Percentiles rank a stretch among this genome's conserved stretches.
phyloP scores from a whole-genome alignment of 1,284 basidiomycete genomes.

The Ceratobasidium sp. region DNA sequence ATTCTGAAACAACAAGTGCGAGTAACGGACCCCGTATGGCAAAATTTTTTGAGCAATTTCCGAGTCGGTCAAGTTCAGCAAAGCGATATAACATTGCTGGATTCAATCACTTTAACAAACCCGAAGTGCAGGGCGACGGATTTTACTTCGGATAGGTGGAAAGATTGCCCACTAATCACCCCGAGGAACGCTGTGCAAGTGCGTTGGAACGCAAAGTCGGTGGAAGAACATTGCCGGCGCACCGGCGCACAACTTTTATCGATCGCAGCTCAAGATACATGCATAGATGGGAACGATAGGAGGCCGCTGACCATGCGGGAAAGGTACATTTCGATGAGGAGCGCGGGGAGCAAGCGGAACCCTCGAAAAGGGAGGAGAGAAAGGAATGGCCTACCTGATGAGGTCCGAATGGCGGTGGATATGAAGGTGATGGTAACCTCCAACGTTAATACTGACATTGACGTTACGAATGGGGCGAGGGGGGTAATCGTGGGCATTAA shows the following conservation, averaged over 20 bases:
- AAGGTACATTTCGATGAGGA: background rate
- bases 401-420: background rate
- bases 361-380: background rate
- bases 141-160: slow-evolving; percentile 55
- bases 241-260: slow-evolving; percentile 49
- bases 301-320: slow-evolving; percentile 47
- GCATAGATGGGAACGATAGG: slow-evolving; percentile 40
- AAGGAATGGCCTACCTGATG: slow-evolving; percentile 18
- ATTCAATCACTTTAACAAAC: slow-evolving; percentile 52
- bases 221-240: slow-evolving; percentile 50
- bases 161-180: slow-evolving; percentile 56
- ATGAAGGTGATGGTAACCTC: slow-evolving; percentile 42
- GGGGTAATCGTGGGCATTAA: slow-evolving; percentile 42
- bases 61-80: slow-evolving; percentile 54
- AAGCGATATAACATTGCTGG: slow-evolving; percentile 57
- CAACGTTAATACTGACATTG: slow-evolving; percentile 34
- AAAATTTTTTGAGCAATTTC: slow-evolving; percentile 57
- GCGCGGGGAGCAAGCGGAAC: background rate
- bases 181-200: slow-evolving; percentile 57
- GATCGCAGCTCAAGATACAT: slow-evolving; percentile 47
- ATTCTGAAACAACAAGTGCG: slow-evolving; percentile 60
- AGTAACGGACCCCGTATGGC: slow-evolving; percentile 58
- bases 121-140: slow-evolving; percentile 45
- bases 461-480: slow-evolving; percentile 36
- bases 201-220: slow-evolving; percentile 56